phyloP scores from a whole-genome alignment of 2,329 filamentous ascomycete genomes.

The Microsporum ferrugineum region DNA sequence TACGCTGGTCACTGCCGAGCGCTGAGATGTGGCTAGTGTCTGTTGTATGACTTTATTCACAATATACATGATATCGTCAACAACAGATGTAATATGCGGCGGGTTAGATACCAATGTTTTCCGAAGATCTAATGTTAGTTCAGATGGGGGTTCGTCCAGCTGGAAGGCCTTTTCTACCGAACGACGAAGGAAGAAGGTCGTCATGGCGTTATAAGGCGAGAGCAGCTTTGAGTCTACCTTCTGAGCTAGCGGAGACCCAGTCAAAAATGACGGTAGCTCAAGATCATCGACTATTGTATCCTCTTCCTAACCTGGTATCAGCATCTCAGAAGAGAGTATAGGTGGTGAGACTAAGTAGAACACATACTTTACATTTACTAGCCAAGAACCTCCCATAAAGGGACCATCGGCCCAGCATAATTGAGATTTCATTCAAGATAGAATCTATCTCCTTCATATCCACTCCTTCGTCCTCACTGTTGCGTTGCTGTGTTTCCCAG shows the following conservation, averaged over 20 bases:
- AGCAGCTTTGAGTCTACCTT: conserved; percentile 67
- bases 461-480: conserved; percentile 79
- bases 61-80: conserved; percentile 99
- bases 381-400: conserved; percentile 82
- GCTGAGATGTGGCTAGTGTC: conserved; percentile 74
- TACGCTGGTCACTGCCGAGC: conserved; percentile 63
- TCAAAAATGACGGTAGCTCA: conserved; percentile 59
- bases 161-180: conserved; percentile 98
- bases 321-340: not conserved
- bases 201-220: conserved; percentile 79
- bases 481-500: conserved; percentile 43
- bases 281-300: conserved; percentile 33
- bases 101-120: conserved; percentile 63
- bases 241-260: conserved; percentile 64
- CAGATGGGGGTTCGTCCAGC: conserved; percentile 74
- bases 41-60: conserved; percentile 84
- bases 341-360: conserved; percentile 13
- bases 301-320: not conserved
- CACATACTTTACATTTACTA: conserved; percentile 66
- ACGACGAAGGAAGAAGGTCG: conserved; percentile 89
- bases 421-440: conserved; percentile 71
- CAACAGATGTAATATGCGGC: conserved; percentile 85
- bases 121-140: conserved; percentile 63
- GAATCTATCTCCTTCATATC: conserved; percentile 95
- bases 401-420: conserved; percentile 91